Percentiles rank a stretch among this genome's conserved stretches.
Conservation (phyloP, 805 yeast genomes). For the Kazachstania kunashirensis region DNA sequence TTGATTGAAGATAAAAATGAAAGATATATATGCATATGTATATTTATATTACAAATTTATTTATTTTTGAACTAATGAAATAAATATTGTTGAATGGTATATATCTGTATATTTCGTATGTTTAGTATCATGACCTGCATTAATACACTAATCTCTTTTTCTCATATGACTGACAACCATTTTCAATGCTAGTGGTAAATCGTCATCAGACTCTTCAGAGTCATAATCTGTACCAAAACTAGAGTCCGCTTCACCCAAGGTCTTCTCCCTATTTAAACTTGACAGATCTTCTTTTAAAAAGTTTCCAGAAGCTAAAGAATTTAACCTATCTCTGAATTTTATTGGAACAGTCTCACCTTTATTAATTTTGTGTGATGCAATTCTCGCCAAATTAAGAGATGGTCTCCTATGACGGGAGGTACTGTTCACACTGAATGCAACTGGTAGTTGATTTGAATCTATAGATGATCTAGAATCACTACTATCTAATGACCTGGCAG, state of each 20-base stretch:
- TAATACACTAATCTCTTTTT: slow-evolving; percentile 1
- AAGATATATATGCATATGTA: no score
- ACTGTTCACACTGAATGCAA: slow-evolving; percentile 8
- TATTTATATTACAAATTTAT: background rate
- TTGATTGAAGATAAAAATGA: no score
- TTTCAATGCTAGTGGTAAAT: slow-evolving; percentile 33
- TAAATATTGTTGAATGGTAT: background rate
- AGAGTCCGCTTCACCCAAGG: slow-evolving; percentile 22
- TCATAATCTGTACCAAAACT: slow-evolving; percentile 12
- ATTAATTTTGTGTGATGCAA: slow-evolving; percentile 21
- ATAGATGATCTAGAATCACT: background rate
- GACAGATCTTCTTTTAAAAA: slow-evolving; percentile 5
- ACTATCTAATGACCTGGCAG: background rate
- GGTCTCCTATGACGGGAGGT: slow-evolving; percentile 7
- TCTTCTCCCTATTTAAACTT: slow-evolving; percentile 4
- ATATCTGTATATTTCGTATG: background rate
- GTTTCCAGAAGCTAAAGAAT: slow-evolving; percentile 30
- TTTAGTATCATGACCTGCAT: background rate
- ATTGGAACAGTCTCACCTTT: slow-evolving; percentile 17
- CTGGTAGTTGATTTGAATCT: slow-evolving; percentile 2
- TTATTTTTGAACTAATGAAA: background rate
- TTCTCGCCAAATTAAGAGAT: slow-evolving; percentile 17
- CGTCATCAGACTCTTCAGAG: slow-evolving; percentile 19
- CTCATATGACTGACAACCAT: slow-evolving; percentile 27
- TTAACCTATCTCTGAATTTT: slow-evolving; percentile 29